These are phyloP conservation scores for Cicer cuneatum DNA, from an alignment of 306 rosid species.

Conservation along the genomic window DNA sequence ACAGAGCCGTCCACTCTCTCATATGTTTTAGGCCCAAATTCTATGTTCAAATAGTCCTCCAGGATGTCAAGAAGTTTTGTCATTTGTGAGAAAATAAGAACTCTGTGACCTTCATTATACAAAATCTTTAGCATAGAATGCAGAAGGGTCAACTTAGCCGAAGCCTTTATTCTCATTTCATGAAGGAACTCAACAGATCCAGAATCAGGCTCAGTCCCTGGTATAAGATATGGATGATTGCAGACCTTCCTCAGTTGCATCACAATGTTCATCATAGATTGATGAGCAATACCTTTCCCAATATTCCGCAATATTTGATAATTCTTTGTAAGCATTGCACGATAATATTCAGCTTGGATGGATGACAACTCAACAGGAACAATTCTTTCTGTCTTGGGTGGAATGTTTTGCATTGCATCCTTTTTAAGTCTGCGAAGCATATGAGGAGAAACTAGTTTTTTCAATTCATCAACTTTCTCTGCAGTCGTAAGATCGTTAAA, in stretches of 20 bases:
- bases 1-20: slow-evolving; percentile 99
- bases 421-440: slow-evolving; percentile 99
- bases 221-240: slow-evolving; percentile 99
- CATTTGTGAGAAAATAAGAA: slow-evolving; percentile 98
- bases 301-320: slow-evolving; percentile 92
- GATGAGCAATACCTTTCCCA: slow-evolving; percentile 97
- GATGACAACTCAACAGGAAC: slow-evolving; percentile 99
- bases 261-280: slow-evolving; percentile 96
- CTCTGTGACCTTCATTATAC: slow-evolving; percentile 87
- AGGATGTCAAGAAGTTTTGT: slow-evolving; percentile 98
- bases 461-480: slow-evolving; percentile 94
- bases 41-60: slow-evolving; percentile 87
- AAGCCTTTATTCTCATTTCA: slow-evolving; percentile 99
- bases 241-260: slow-evolving; percentile 99
- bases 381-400: slow-evolving; percentile 99
- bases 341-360: slow-evolving; percentile 99
- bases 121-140: slow-evolving; percentile 95
- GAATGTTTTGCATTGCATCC: slow-evolving; percentile 99
- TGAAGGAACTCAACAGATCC: slow-evolving; percentile 95
- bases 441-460: slow-evolving; percentile 98
- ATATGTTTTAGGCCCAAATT: slow-evolving; percentile 96
- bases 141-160: slow-evolving; percentile 92
- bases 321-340: slow-evolving; percentile 99
- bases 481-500: slow-evolving; percentile 96
- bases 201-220: slow-evolving; percentile 97